Evolutionary conservation across 2,329 filamentous ascomycete species (phyloP).

Genomic region (Colletotrichum navitas): DNA sequence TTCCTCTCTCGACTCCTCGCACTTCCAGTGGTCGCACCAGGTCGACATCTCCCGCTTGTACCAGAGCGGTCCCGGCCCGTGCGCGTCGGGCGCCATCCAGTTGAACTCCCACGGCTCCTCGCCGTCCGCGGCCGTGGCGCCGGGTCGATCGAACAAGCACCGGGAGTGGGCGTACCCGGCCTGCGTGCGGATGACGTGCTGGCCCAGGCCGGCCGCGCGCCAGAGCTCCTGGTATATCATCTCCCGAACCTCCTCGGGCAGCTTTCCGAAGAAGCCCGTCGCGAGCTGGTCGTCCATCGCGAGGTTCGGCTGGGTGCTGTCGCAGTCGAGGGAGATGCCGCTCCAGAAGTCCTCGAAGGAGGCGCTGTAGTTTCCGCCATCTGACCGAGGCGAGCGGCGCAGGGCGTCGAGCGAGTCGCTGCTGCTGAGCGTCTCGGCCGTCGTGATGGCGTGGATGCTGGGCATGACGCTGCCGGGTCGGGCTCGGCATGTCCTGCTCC

Average conservation of each 20-base stretch:
- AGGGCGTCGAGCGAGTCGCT: slow-evolving; percentile 12
- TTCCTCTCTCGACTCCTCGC: slow-evolving; percentile 30
- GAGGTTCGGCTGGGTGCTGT: neutral
- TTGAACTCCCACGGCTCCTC: slow-evolving; percentile 14
- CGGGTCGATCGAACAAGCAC: slow-evolving; percentile 5
- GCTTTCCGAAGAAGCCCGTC: slow-evolving; percentile 15
- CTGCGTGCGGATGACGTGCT: slow-evolving; percentile 28
- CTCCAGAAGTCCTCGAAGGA: slow-evolving; percentile 5
- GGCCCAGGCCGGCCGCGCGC: slow-evolving; percentile 24
- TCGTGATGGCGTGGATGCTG: too few relatives aligned
- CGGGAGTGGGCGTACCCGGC: slow-evolving; percentile 27
- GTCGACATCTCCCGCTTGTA: slow-evolving; percentile 34
- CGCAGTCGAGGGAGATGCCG: neutral
- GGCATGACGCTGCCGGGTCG: neutral
- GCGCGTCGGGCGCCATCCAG: slow-evolving; percentile 29
- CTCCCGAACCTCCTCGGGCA: slow-evolving; percentile 29
- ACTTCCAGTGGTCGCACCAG: slow-evolving; percentile 37
- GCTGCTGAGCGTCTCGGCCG: neutral
- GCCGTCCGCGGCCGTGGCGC: neutral
- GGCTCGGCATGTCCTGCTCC: neutral
- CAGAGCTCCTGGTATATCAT: slow-evolving; percentile 34
- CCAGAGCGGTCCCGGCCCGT: slow-evolving; percentile 26
- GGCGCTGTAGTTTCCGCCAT: neutral
- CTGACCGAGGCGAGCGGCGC: neutral
- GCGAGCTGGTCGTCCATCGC: neutral